Base-by-base conservation (phyloP, 495 filamentous ascomycete genomes). In the Penicillium atrosanguineum region DNA sequence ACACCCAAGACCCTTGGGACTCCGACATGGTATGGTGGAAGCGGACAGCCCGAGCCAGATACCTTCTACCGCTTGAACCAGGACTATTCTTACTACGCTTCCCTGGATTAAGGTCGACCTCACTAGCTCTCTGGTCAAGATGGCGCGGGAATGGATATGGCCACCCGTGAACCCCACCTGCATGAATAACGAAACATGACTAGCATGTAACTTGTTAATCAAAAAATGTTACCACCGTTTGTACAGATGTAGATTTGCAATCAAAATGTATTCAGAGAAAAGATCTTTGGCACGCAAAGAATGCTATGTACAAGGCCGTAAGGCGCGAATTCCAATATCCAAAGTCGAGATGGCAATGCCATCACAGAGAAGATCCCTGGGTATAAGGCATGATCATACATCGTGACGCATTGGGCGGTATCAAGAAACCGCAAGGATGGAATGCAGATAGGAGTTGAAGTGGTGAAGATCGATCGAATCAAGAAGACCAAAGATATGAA, bases 1-100 rank as follows among this genome's bases (percentile, higher is more conserved):
- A 68, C 69, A 1, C 73, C 70, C 20, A 50, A 64, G 59, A 68
- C 52, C 6, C 44, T 76, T 41, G 55, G 51, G 37, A 61, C 62
- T 12, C 65, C 69, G 48, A 60, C 59, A 23, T 73, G 67, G 73
- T 64, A 66, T 36, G 68, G 69, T 19, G 56, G 63, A 9, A 64
- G 59, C 49, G 62, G 55, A 36, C 57, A 69, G 53, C 66, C 69
- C 3, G 62, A 68, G 59, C 69, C 69, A 4, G 51, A 53, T 1
- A 25, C 59, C 1, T 72, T 70, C 38, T 62, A 68, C 40, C 43
- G 62, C 16, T 46, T 72, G 60, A 71, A 71, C 37, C 66, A 72
- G 57, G 60, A 69, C 31, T 53, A 68, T 37, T 53, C 46, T 50
- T 72, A 72, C 40, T 69, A 71, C 51, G 61, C 47, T 37, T 34